A percentile compares a stretch with the other conserved stretches of the same genome.
phyloP scores from a whole-genome alignment of 768 basidiomycete genomes.

The Candolleomyces aberdarensis region DNA sequence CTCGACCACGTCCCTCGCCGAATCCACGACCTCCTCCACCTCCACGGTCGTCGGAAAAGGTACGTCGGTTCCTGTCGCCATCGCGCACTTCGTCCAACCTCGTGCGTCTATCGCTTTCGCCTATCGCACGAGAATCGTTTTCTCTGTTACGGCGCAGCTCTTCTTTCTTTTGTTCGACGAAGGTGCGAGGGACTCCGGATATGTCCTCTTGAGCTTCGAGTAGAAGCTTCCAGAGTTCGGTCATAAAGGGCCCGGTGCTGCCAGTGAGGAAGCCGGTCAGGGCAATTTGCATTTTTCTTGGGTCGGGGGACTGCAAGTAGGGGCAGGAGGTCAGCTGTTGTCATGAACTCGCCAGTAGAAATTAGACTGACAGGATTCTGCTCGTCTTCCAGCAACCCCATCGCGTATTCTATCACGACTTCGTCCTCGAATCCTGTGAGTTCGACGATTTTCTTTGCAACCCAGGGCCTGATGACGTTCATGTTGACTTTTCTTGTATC shows the following conservation, averaged over 20 bases:
- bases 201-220: conserved; percentile 88
- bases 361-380: conserved; percentile 64
- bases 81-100: conserved; percentile 69
- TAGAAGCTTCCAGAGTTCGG: conserved; percentile 84
- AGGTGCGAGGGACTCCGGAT: conserved; percentile 85
- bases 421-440: conserved; percentile 96
- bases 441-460: conserved; percentile 88
- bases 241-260: conserved; percentile 86
- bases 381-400: conserved; percentile 88
- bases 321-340: neutral
- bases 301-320: conserved; percentile 88
- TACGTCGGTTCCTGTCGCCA: conserved; percentile 50
- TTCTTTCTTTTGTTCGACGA: conserved; percentile 89
- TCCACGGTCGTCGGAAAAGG: conserved; percentile 38
- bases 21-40: conserved; percentile 35
- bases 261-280: conserved; percentile 90
- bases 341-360: conserved; percentile 2
- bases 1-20: conserved; percentile 7
- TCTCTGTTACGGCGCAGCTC: conserved; percentile 76
- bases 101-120: conserved; percentile 67
- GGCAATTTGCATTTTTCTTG: conserved; percentile 93
- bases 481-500: conserved; percentile 96
- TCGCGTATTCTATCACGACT: conserved; percentile 93
- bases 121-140: conserved; percentile 60
- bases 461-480: conserved; percentile 90